Percentiles rank a stretch among this genome's conserved stretches.
phyloP scores from a whole-genome alignment of 441 rosid species.

The Geranium incanum region DNA sequence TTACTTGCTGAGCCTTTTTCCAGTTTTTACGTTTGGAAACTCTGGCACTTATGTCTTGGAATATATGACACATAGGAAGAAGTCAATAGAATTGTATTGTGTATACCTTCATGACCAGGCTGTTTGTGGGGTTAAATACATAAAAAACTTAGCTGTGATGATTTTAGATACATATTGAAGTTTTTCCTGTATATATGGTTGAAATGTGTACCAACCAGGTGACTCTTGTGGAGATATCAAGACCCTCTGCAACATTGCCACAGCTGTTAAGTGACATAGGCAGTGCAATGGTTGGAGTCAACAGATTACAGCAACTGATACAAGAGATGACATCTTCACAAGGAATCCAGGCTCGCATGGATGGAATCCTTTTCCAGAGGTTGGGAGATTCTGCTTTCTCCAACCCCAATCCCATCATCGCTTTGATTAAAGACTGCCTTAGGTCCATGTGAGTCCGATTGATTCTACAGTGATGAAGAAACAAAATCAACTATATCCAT shows the following conservation, averaged over 20 bases:
- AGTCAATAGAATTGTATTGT: not conserved
- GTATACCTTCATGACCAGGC: too few relatives aligned
- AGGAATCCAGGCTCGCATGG: slow-evolving; percentile 89
- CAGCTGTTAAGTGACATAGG: slow-evolving; percentile 70
- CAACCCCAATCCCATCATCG: slow-evolving; percentile 47
- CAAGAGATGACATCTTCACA: slow-evolving; percentile 47
- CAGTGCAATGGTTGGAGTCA: slow-evolving; percentile 60
- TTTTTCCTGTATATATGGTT: not conserved
- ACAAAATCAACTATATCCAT: too few relatives aligned
- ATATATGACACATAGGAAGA: not conserved
- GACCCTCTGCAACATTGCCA: slow-evolving; percentile 63
- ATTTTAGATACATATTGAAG: not conserved
- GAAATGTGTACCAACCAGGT: slow-evolving; percentile 34
- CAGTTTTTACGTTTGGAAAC: too few relatives aligned
- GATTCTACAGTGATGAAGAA: not conserved
- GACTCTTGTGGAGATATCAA: slow-evolving; percentile 67
- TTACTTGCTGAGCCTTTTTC: not conserved
- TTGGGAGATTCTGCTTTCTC: slow-evolving; percentile 49
- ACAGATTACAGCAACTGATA: slow-evolving; percentile 49
- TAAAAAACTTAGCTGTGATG: not conserved
- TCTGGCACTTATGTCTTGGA: not conserved
- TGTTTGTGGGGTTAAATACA: not conserved
- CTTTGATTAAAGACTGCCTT: slow-evolving; percentile 61
- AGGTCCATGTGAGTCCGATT: slow-evolving; percentile 43
- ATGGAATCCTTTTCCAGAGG: slow-evolving; percentile 70